Conservation (phyloP, 2,329 filamentous ascomycete genomes). For the Xylariaceae sp. region DNA sequence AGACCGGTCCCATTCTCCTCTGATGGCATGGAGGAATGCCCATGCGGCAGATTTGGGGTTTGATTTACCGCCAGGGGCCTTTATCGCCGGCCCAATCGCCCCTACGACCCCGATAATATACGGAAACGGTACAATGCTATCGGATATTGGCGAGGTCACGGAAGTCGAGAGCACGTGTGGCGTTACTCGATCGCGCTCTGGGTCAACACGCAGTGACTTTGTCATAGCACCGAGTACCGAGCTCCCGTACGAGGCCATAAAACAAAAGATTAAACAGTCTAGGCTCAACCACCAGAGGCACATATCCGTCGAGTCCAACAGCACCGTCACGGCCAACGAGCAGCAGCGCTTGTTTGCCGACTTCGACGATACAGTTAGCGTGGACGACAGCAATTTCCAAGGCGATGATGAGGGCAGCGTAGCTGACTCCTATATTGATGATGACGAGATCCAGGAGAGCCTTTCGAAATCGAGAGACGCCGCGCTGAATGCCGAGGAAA, state of each 20-base stretch:
- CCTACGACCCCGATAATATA: constrained; percentile 62
- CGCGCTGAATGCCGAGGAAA: constrained; percentile 39
- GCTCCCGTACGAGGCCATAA: constrained; percentile 36
- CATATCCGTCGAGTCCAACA: constrained; percentile 54
- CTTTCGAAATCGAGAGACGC: constrained; percentile 22
- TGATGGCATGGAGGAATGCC: constrained; percentile 48
- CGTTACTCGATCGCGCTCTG: constrained; percentile 34
- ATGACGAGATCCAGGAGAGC: constrained; percentile 33
- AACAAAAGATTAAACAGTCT: constrained; percentile 36
- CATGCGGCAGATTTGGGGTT: constrained; percentile 38
- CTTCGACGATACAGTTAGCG: constrained; percentile 56
- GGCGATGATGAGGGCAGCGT: constrained; percentile 62
- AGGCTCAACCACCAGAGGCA: constrained; percentile 43
- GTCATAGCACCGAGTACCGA: constrained; percentile 23
- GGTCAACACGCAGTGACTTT: constrained; percentile 29
- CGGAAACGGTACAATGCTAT: constrained; percentile 64
- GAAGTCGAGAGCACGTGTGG: constrained; percentile 47
- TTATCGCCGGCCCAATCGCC: constrained; percentile 39
- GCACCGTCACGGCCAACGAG: constrained; percentile 52
- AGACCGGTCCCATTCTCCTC: constrained; percentile 45
- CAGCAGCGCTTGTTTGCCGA: constrained; percentile 49
- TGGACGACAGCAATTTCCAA: constrained; percentile 61
- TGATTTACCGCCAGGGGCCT: constrained; percentile 36
- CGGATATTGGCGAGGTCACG: constrained; percentile 56
- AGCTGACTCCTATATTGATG: constrained; percentile 50